Evolutionary conservation across 2,329 filamentous ascomycete genomes (phyloP).

Genomic region (Trichoderma sp.): DNA sequence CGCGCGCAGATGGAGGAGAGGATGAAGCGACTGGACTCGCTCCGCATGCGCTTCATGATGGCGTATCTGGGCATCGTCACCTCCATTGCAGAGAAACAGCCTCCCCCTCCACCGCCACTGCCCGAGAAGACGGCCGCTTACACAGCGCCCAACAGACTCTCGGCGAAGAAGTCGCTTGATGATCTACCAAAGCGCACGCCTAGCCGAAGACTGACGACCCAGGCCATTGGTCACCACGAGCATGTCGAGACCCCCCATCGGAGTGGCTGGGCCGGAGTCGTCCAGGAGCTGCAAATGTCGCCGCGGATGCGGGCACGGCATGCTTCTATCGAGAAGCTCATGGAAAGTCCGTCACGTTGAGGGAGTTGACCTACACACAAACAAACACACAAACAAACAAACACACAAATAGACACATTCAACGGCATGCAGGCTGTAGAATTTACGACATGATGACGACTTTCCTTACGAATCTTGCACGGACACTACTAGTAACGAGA

Average conservation of each 20-base stretch:
- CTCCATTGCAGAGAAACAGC: constrained; percentile 40
- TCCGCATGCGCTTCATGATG: constrained; percentile 66
- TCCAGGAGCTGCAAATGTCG: constrained; percentile 62
- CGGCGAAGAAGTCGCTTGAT: constrained; percentile 47
- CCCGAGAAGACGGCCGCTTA: constrained; percentile 40
- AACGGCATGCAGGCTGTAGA: constrained; percentile 1
- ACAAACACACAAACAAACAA: not conserved
- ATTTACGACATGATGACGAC: constrained; percentile 14
- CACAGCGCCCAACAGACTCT: constrained; percentile 37
- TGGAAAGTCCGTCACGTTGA: constrained; percentile 41
- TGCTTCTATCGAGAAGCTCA: constrained; percentile 62
- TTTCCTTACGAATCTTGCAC: constrained; percentile 8
- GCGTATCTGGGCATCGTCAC: constrained; percentile 63
- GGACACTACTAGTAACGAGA: not conserved
- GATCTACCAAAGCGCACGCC: constrained; percentile 50
- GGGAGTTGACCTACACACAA: not conserved
- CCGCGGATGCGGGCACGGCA: constrained; percentile 63
- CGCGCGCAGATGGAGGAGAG: constrained; percentile 58
- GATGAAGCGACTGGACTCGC: constrained; percentile 59
- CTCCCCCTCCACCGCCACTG: constrained; percentile 35
- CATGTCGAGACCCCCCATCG: constrained; percentile 50
- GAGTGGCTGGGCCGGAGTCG: constrained; percentile 63
- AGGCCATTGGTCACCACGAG: constrained; percentile 55
- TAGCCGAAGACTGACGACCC: constrained; percentile 55
- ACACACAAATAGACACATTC: not conserved